These are phyloP conservation scores for Rhizopus delemar DNA, from an alignment of 371 early-diverging fungal species.

Conservation along the genomic window DNA sequence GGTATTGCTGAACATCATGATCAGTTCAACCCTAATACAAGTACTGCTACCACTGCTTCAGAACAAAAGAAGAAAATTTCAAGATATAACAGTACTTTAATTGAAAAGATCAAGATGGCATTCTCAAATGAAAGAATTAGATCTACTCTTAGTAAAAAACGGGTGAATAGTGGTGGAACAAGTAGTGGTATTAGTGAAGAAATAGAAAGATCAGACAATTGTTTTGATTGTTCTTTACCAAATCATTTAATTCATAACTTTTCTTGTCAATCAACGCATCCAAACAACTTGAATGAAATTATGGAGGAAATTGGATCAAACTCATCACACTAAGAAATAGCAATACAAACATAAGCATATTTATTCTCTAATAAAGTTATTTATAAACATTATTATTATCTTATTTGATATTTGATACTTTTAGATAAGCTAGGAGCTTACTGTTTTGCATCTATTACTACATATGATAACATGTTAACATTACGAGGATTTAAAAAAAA, in stretches of 20 bases:
- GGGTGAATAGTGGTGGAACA: not conserved
- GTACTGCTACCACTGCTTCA: constrained; percentile 1
- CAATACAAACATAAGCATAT: no score
- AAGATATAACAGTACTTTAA: constrained; percentile 19
- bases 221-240: constrained; percentile 3
- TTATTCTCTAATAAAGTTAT: no score
- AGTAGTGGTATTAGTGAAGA: constrained; percentile 13
- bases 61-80: constrained; percentile 1
- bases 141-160: constrained; percentile 7
- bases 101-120: constrained; percentile 46
- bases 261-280: constrained; percentile 28
- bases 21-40: constrained; percentile 9
- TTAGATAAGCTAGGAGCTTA: no score
- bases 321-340: not conserved
- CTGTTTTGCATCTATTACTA: no score
- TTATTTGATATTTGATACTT: no score
- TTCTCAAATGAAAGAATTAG: constrained; percentile 27
- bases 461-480: no score
- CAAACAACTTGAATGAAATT: constrained; percentile 19
- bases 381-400: no score
- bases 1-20: constrained; percentile 13
- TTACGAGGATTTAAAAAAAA: no score
- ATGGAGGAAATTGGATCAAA: constrained; percentile 21
- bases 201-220: constrained; percentile 9
- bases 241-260: constrained; percentile 11